Conservation (phyloP, 352 stramenopile genomes). For the Achlya hypogyna region DNA sequence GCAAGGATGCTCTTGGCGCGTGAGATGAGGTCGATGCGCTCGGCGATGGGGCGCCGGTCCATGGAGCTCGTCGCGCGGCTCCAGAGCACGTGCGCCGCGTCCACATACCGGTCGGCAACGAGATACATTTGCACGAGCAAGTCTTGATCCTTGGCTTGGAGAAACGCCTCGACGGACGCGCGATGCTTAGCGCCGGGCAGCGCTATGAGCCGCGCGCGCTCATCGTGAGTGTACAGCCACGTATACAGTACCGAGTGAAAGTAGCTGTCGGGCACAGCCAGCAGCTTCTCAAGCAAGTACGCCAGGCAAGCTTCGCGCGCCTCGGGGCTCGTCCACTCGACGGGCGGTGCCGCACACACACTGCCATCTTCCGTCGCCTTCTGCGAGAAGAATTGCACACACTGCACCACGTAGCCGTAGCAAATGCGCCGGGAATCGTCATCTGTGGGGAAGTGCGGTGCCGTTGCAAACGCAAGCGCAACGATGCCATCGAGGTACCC, state of each 20-base stretch:
- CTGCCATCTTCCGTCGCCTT: background rate
- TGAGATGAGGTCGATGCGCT: constrained; percentile 27
- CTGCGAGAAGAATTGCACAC: constrained; percentile 2
- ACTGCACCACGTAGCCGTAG: constrained; percentile 19
- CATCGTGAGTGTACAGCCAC: constrained; percentile 65
- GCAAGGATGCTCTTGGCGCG: constrained; percentile 12
- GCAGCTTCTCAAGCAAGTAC: constrained; percentile 18
- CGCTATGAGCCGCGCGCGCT: background rate
- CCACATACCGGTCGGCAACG: constrained; percentile 76
- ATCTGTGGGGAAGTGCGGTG: constrained; percentile 44
- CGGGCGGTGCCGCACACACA: background rate
- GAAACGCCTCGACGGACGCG: constrained; percentile 69
- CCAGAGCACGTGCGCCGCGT: constrained; percentile 80
- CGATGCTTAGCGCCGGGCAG: constrained; percentile 26
- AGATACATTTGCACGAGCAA: constrained; percentile 81
- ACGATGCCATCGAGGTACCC: constrained; percentile 82
- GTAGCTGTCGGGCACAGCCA: constrained; percentile 59
- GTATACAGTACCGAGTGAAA: constrained; percentile 75
- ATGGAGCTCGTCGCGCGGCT: constrained; percentile 40
- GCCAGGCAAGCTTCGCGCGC: background rate
- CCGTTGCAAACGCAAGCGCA: constrained; percentile 68
- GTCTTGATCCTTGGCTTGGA: constrained; percentile 78
- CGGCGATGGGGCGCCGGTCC: constrained; percentile 21
- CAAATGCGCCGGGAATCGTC: constrained; percentile 30
- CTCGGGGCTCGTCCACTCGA: background rate